Evolutionary conservation across 2,329 filamentous ascomycete species (phyloP), one percentile per base, ranked within the genome.

Genomic region (Cordyceps javanica): DNA sequence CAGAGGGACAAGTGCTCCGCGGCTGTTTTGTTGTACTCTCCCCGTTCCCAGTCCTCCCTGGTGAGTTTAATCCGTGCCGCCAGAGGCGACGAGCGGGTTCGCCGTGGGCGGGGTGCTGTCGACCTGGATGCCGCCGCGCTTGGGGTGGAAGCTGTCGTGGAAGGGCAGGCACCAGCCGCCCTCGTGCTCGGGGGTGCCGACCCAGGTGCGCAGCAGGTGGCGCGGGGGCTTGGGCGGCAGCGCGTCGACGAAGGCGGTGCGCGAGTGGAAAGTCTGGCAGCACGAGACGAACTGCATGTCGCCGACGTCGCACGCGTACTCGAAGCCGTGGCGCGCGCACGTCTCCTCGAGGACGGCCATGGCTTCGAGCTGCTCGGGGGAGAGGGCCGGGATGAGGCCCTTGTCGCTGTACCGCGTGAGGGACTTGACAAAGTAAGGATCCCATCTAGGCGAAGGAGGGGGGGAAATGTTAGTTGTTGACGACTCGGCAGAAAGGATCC

Each of bases 111-210:
- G 76, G 26, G 81, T 89, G 69, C 95, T 83, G 70, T 96, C 83
- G 2, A 96, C 91, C 75, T 96, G 91, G 63, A 96, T 90, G 0
- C 91, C 91, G 8, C 90, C 90, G 19, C 91, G 80, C 82, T 95
- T 96, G 82, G 89, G 90, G 79, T 94, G 88, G 57, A 82, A 76
- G 57, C 82, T 88, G 71, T 96, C 91, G 65, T 84, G 86, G 74
- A 92, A 93, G 1, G 91, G 91, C 71, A 96, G 72, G 53, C 82
- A 85, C 91, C 91, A 96, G 0, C 91, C 91, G 3, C 90, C 91
- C 71, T 96, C 91, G 23, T 73, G 78, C 73, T 93, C 88, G 0
- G 91, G 90, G 2, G 89, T 91, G 11, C 89, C 86, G 57, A 96
- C 75, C 91, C 91, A 96, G 63, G 96, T 74, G 46, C 91, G 79